phyloP scores from a whole-genome alignment of 1,139 yeast species.

The Kurtzmaniella quercitrusa region DNA sequence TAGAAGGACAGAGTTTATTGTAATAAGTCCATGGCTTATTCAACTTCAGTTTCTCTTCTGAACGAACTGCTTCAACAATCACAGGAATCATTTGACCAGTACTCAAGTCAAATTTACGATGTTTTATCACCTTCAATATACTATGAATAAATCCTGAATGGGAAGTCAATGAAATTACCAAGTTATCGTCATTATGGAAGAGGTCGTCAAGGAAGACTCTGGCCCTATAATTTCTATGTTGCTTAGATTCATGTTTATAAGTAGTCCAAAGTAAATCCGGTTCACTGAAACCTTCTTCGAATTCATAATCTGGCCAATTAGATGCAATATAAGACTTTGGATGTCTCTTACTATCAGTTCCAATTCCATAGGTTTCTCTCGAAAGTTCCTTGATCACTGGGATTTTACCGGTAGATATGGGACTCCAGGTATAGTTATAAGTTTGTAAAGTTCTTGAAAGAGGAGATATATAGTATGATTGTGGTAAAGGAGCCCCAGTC shows the following conservation, averaged over 20 bases:
- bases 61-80: conserved; percentile 10
- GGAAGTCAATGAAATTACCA: conserved; percentile 28
- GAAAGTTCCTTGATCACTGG: conserved; percentile 29
- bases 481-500: conserved; percentile 23
- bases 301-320: conserved; percentile 21
- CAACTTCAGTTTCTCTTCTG: conserved; percentile 7
- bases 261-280: conserved; percentile 26
- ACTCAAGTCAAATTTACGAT: conserved; percentile 17
- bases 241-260: conserved; percentile 20
- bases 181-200: conserved; percentile 21
- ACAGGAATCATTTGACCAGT: conserved; percentile 24
- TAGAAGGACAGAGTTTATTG: conserved; percentile 3
- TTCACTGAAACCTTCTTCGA: conserved; percentile 26
- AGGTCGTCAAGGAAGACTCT: conserved; percentile 26
- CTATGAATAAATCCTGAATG: conserved; percentile 33
- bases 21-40: conserved; percentile 9
- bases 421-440: conserved; percentile 25
- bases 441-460: conserved; percentile 33
- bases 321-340: conserved; percentile 18
- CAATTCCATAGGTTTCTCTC: conserved; percentile 37
- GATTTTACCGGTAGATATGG: conserved; percentile 11
- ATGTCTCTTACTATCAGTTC: conserved; percentile 33
- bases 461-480: conserved; percentile 31
- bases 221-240: conserved; percentile 26
- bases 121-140: conserved; percentile 23